phyloP scores from a whole-genome alignment of 257 asterid species.

The Jacaranda mimosifolia region DNA sequence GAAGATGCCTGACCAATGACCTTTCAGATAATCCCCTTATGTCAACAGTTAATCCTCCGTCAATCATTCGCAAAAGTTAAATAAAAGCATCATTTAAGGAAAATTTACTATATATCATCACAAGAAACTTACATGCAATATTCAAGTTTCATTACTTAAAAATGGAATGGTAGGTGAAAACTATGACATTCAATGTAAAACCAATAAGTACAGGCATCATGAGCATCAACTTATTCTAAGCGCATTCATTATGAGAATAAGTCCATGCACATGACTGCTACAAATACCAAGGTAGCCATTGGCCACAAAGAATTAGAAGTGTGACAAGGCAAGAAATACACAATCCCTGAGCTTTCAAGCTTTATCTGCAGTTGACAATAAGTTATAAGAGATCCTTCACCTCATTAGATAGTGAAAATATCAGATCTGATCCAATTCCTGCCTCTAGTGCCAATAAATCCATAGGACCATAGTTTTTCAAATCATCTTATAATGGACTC shows the following conservation, averaged over 20 bases:
- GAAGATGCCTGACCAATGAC: slow-evolving; percentile 78
- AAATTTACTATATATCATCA: neutral
- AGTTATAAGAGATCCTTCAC: slow-evolving; percentile 1
- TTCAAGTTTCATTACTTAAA: slow-evolving; percentile 4
- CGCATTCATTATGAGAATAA: too few relatives aligned
- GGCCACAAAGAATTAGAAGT: slow-evolving; percentile 21
- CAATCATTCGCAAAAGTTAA: slow-evolving; percentile 91
- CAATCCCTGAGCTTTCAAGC: slow-evolving; percentile 1
- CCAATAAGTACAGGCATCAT: neutral
- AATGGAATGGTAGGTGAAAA: neutral
- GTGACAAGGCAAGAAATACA: neutral
- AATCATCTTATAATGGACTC: neutral
- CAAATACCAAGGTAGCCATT: slow-evolving; percentile 6
- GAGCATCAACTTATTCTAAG: slow-evolving; percentile 1
- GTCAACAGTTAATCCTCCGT: slow-evolving; percentile 97
- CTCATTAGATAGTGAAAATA: slow-evolving; percentile 1
- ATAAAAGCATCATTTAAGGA: slow-evolving; percentile 36
- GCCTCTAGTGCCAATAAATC: slow-evolving; percentile 22
- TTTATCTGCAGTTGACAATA: neutral
- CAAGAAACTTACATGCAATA: slow-evolving; percentile 12
- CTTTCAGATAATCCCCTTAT: slow-evolving; percentile 85
- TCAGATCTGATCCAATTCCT: neutral
- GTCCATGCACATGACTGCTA: too few relatives aligned
- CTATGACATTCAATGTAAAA: neutral
- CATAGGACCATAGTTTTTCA: neutral